Evolutionary conservation across 768 basidiomycete genomes (phyloP).

Genomic region (Hortiboletus flavorubellus): DNA sequence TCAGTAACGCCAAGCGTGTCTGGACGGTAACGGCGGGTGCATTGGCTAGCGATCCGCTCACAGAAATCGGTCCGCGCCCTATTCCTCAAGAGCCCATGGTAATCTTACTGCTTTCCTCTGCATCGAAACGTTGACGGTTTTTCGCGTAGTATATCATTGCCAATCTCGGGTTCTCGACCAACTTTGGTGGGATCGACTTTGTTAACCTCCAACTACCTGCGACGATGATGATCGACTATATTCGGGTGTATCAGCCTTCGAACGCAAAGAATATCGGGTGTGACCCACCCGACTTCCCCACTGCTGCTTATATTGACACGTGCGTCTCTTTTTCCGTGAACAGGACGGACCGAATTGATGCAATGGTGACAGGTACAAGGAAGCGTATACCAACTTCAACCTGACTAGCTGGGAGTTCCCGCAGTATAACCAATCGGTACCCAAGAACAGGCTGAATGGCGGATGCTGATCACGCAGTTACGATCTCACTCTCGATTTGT

Average conservation of each 20-base stretch:
- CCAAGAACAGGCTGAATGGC: constrained; percentile 49
- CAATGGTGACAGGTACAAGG: constrained; percentile 32
- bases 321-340: constrained; percentile 30
- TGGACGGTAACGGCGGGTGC: constrained; percentile 56
- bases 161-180: constrained; percentile 66
- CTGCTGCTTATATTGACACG: constrained; percentile 70
- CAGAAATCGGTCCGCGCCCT: constrained; percentile 54
- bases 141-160: constrained; percentile 57
- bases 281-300: constrained; percentile 73
- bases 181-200: constrained; percentile 66
- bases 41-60: constrained; percentile 46
- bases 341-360: background rate
- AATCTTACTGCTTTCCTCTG: background rate
- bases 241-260: constrained; percentile 69
- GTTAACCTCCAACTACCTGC: constrained; percentile 50
- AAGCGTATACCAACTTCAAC: constrained; percentile 45
- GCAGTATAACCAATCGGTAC: constrained; percentile 50
- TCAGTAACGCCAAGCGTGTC: constrained; percentile 49
- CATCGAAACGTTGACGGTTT: background rate
- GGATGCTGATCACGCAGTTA: constrained; percentile 22
- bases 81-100: constrained; percentile 72
- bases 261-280: constrained; percentile 53
- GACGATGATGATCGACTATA: constrained; percentile 73
- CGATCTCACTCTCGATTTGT: constrained; percentile 3
- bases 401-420: constrained; percentile 41